Percentiles rank a stretch among this genome's conserved stretches.
phyloP scores from a whole-genome alignment of 495 filamentous ascomycete species.

The Letharia lupina region DNA sequence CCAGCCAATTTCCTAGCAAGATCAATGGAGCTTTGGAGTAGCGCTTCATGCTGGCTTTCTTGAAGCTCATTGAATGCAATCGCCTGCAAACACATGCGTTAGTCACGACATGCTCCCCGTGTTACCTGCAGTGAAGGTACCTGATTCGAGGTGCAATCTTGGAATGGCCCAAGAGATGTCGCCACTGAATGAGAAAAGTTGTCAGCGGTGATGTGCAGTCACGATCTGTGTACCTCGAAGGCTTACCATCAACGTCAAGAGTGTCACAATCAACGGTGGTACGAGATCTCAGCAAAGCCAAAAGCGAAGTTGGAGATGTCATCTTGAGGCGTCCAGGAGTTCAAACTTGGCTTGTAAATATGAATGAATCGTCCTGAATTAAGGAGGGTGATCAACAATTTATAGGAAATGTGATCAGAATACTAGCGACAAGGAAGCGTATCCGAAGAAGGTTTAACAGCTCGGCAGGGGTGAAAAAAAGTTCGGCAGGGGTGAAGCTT shows the following conservation, averaged over 20 bases:
- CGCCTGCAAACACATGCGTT: neutral
- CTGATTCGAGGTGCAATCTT: constrained; percentile 5
- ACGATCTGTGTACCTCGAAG: neutral
- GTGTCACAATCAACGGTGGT: neutral
- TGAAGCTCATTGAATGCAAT: constrained; percentile 4
- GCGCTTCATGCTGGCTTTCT: neutral
- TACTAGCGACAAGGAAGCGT: no score
- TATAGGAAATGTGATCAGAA: no score
- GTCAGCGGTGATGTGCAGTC: neutral
- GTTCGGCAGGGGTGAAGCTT: no score
- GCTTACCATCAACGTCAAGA: neutral
- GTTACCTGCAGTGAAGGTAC: neutral
- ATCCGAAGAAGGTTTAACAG: no score
- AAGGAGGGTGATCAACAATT: no score
- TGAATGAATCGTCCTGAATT: no score
- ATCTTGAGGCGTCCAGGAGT: neutral
- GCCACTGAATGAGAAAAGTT: neutral
- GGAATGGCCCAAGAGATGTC: neutral
- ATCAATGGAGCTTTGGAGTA: neutral
- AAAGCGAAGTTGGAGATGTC: neutral
- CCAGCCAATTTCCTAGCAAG: neutral
- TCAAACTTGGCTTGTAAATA: neutral
- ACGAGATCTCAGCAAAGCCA: neutral
- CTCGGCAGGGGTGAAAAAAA: no score
- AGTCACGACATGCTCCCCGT: neutral